phyloP scores from a whole-genome alignment of 2,329 filamentous ascomycete species.

The Dactylonectria macrodidyma region DNA sequence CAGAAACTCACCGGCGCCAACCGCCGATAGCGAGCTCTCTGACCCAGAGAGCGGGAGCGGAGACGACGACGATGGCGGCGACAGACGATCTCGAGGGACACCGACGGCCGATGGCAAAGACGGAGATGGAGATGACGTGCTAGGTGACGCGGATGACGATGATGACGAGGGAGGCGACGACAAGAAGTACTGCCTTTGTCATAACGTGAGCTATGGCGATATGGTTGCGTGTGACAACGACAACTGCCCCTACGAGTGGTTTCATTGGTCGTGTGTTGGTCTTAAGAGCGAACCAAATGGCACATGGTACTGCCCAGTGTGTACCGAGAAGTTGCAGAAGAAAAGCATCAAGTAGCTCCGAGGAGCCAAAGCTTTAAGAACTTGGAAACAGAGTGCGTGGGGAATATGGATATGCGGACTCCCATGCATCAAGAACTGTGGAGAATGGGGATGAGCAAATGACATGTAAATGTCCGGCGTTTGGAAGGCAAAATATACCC shows the following conservation, averaged over 20 bases:
- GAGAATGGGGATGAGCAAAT: neutral
- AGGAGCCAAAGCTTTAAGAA: neutral
- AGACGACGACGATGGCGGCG: conserved; percentile 63
- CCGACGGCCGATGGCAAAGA: conserved; percentile 55
- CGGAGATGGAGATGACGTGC: conserved; percentile 66
- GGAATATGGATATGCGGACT: neutral
- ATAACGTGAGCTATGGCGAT: conserved; percentile 87
- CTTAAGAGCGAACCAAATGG: conserved; percentile 78
- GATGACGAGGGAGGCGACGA: conserved; percentile 83
- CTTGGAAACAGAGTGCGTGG: conserved; percentile 5
- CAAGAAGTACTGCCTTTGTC: conserved; percentile 87
- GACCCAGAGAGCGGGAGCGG: conserved; percentile 72
- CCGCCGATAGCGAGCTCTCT: conserved; percentile 75
- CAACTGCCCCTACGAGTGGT: conserved; percentile 87
- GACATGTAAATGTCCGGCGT: conserved; percentile 21
- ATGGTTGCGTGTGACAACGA: conserved; percentile 94
- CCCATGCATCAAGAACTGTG: conserved; percentile 1
- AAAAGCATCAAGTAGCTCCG: conserved; percentile 48
- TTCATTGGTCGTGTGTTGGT: conserved; percentile 84
- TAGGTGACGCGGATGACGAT: conserved; percentile 69
- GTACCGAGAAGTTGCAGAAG: conserved; percentile 67
- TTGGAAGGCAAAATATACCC: conserved; percentile 36
- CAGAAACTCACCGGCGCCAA: conserved; percentile 75
- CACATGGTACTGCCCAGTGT: conserved; percentile 78
- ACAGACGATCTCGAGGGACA: conserved; percentile 52